Evolutionary conservation across 345 rosid species (phyloP), one percentile per base, ranked within the genome.

Genomic region (Melastoma malabathricum): DNA sequence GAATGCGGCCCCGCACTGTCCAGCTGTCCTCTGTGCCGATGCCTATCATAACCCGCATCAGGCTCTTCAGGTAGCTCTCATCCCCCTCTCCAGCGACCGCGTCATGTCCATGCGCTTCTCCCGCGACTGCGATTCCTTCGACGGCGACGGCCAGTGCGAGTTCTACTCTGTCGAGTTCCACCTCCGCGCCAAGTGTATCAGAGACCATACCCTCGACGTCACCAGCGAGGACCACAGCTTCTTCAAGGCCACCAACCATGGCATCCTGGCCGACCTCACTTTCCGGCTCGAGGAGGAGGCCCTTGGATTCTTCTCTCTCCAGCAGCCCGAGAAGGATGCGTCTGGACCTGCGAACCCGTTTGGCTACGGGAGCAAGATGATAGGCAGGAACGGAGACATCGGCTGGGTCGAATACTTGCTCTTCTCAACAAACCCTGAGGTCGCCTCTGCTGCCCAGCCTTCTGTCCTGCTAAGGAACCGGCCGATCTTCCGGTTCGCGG

Each of bases 21-120:
- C n/a, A 29, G 54, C 15, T 90, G 98, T 56, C 98, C 96, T 4
- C 41, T 86, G 60, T 90, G 98, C 59, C 79, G n/a, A 39, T 74
- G 50, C 78, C 73, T 13, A 86, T 90, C 67, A 82, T 70, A 43
- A 77, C 78, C 1, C 92, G 98, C 23, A 50, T 90, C 62, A 69
- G 83, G 56, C 60, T 90, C 57, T 89, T 60, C 47, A 60, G 78
- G 45, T 86, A 77, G 76, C 19, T 52, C 8, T n/a, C n/a, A n/a
- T n/a, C n/a, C n/a, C n/a, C n/a, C 41, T 34, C 0, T 34, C 6
- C 41, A 34, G n/a, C 12, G 1, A 34, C 2, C 12, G n/a, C n/a
- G n/a, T n/a, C n/a, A n/a, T n/a, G n/a, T n/a, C n/a, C n/a, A n/a
- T n/a, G n/a, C n/a, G n/a, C n/a, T n/a, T n/a, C n/a, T n/a, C n/a